A percentile compares a stretch with the other conserved stretches of the same genome.
Evolutionary conservation across 495 filamentous ascomycete genomes (phyloP).

Genomic region (Amniculicola lignicola): DNA sequence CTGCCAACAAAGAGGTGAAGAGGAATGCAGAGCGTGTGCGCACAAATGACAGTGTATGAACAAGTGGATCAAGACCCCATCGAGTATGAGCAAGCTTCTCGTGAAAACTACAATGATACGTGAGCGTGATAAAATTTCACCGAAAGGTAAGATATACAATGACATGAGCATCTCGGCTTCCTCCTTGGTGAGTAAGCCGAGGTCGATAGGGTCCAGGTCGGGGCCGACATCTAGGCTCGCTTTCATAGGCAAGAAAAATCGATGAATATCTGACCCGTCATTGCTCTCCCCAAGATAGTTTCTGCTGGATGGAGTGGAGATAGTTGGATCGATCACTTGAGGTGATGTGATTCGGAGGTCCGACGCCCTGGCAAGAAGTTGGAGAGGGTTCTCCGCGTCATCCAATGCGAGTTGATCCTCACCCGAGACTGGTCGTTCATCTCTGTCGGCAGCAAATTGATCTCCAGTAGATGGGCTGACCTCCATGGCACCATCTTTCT

Average conservation of each 20-base stretch:
- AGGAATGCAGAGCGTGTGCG: conserved; percentile 65
- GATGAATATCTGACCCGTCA: conserved; percentile 31
- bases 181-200: conserved; percentile 60
- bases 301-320: not conserved
- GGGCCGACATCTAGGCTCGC: conserved; percentile 59
- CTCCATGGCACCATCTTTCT: not conserved
- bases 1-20: conserved; percentile 66
- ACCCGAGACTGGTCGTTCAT: conserved; percentile 2
- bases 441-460: not conserved
- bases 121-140: no score
- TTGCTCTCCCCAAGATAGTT: conserved; percentile 4
- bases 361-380: conserved; percentile 66
- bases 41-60: conserved; percentile 63
- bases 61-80: conserved; percentile 66
- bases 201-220: conserved; percentile 63
- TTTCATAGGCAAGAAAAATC: conserved; percentile 60
- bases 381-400: conserved; percentile 71
- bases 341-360: conserved; percentile 53
- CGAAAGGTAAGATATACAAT: conserved; percentile 52
- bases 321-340: not conserved
- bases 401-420: conserved; percentile 54
- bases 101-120: conserved; percentile 66
- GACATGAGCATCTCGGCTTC: conserved; percentile 62
- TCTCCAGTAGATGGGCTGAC: not conserved
- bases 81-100: conserved; percentile 68